Percentiles rank a stretch among this genome's conserved stretches.
These are phyloP conservation scores for Venturia effusa DNA, from an alignment of 2,329 filamentous ascomycete species.

Conservation along the genomic window DNA sequence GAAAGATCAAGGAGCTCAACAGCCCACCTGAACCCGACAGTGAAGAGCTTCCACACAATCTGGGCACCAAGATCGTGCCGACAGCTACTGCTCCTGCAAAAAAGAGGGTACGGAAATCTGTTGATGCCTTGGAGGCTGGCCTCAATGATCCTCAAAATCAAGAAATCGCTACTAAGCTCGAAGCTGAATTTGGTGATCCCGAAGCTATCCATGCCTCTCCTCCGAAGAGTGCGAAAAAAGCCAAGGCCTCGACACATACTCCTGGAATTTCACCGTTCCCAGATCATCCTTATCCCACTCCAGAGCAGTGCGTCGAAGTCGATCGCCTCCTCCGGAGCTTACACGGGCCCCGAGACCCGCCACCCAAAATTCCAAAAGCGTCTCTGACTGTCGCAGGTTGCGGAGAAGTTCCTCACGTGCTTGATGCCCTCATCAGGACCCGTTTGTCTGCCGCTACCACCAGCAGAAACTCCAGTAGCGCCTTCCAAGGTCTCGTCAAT, in stretches of 20 bases:
- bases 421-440: constrained; percentile 53
- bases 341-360: constrained; percentile 55
- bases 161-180: constrained; percentile 2
- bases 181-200: constrained; percentile 1
- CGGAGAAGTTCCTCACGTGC: constrained; percentile 53
- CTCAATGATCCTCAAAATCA: constrained; percentile 6
- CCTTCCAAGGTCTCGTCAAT: constrained; percentile 54
- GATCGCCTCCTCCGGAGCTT: constrained; percentile 51
- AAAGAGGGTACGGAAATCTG: constrained; percentile 11
- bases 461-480: constrained; percentile 50
- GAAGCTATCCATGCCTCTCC: not conserved
- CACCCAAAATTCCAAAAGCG: constrained; percentile 49
- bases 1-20: constrained; percentile 24
- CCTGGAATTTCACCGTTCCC: constrained; percentile 54
- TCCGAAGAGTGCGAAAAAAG: constrained; percentile 19
- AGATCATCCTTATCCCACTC: constrained; percentile 52
- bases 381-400: constrained; percentile 62
- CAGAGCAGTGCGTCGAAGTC: constrained; percentile 59
- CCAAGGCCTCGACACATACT: constrained; percentile 33
- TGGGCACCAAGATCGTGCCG: constrained; percentile 26
- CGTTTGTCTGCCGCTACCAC: constrained; percentile 51
- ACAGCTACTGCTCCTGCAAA: constrained; percentile 25
- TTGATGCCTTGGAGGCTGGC: not conserved
- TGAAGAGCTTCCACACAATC: constrained; percentile 45
- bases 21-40: constrained; percentile 24